phyloP scores from a whole-genome alignment of 306 rosid genomes.

The Rubus parviflorus region DNA sequence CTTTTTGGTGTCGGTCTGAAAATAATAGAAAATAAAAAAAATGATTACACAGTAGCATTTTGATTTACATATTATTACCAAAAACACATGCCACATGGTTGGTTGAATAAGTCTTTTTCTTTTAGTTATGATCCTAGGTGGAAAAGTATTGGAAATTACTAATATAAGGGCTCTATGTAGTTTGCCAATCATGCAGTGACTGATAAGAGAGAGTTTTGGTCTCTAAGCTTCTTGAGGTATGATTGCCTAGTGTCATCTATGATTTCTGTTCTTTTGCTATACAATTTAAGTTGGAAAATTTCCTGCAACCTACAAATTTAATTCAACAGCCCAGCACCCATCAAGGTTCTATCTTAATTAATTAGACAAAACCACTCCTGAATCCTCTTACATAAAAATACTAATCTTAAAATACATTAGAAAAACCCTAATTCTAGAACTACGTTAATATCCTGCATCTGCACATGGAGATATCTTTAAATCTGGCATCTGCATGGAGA shows the following conservation, averaged over 20 bases:
- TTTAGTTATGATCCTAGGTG: not conserved
- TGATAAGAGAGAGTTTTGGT: not conserved
- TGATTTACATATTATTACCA: not conserved
- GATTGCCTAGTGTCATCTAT: not conserved
- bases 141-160: not conserved
- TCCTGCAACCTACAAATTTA: not conserved
- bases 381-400: not conserved
- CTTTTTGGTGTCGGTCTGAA: slow-evolving; percentile 92
- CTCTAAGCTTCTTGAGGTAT: not conserved
- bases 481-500: not conserved
- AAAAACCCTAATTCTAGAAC: not conserved
- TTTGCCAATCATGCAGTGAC: not conserved
- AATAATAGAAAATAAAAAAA: slow-evolving; percentile 19
- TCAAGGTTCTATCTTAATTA: not conserved
- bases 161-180: not conserved
- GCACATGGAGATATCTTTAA: not conserved
- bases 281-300: not conserved
- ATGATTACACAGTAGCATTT: not conserved
- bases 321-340: not conserved
- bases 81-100: not conserved
- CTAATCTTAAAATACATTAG: not conserved
- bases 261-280: not conserved
- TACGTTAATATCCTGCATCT: not conserved
- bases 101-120: not conserved
- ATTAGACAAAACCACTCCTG: not conserved